Conservation (phyloP, 2,329 filamentous ascomycete species). For the Cordyceps cateniannulata region DNA sequence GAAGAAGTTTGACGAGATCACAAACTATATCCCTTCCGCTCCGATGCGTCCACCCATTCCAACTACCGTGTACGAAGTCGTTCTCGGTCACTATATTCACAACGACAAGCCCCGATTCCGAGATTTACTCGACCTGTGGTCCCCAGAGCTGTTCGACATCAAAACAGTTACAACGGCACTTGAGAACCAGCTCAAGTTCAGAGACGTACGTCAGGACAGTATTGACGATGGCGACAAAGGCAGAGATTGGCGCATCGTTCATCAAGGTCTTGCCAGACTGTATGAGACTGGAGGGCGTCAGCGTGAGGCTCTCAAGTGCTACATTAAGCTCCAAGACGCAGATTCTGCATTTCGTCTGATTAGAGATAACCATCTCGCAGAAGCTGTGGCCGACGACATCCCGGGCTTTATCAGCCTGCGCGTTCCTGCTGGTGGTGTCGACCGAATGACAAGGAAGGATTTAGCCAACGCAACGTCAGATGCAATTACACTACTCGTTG, state of each 20-base stretch:
- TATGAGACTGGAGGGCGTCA: slow-evolving; percentile 76
- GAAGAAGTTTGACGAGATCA: slow-evolving; percentile 84
- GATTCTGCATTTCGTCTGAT: slow-evolving; percentile 84
- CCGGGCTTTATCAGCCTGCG: slow-evolving; percentile 80
- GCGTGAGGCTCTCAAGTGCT: slow-evolving; percentile 79
- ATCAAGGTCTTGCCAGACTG: slow-evolving; percentile 77
- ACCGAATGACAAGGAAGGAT: slow-evolving; percentile 59
- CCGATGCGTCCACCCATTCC: slow-evolving; percentile 74
- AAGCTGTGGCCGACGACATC: slow-evolving; percentile 84
- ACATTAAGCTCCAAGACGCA: slow-evolving; percentile 86
- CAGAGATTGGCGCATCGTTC: slow-evolving; percentile 83
- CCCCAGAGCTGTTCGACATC: slow-evolving; percentile 76
- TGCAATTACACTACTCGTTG: slow-evolving; percentile 77
- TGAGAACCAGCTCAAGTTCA: slow-evolving; percentile 72
- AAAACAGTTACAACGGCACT: slow-evolving; percentile 69
- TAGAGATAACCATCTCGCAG: slow-evolving; percentile 80
- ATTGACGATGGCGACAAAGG: slow-evolving; percentile 66
- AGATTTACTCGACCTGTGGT: slow-evolving; percentile 76
- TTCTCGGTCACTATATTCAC: slow-evolving; percentile 83
- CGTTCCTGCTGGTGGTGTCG: slow-evolving; percentile 65
- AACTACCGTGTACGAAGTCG: slow-evolving; percentile 77
- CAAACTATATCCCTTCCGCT: slow-evolving; percentile 70
- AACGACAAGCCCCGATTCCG: slow-evolving; percentile 69
- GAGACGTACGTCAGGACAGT: slow-evolving; percentile 68
- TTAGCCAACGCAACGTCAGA: slow-evolving; percentile 76